Evolutionary conservation across 306 rosid genomes (phyloP).

Genomic region (Echinosophora koreensis): DNA sequence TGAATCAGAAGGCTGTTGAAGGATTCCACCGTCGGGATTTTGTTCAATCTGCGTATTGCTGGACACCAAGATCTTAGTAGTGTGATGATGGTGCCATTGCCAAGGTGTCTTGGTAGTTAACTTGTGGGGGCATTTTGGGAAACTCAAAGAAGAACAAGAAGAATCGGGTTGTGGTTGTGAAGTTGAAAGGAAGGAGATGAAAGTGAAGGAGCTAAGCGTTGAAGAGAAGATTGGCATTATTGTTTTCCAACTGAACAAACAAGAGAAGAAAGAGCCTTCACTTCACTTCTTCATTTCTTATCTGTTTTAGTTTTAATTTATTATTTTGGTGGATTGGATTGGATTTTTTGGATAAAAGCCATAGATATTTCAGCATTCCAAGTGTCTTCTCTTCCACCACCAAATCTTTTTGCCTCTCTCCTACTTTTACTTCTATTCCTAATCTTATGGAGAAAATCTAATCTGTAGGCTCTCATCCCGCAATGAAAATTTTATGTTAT

Average conservation of each 20-base stretch:
- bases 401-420: not conserved
- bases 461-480: too few relatives aligned
- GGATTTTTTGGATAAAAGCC: slow-evolving; percentile 37
- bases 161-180: slow-evolving; percentile 46
- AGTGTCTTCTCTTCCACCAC: not conserved
- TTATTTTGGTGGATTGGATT: not conserved
- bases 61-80: slow-evolving; percentile 52
- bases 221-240: slow-evolving; percentile 62
- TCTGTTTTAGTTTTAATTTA: not conserved
- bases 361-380: not conserved
- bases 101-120: slow-evolving; percentile 45
- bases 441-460: too few relatives aligned
- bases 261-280: not conserved
- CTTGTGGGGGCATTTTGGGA: slow-evolving; percentile 50
- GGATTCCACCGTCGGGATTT: slow-evolving; percentile 48
- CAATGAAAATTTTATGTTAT: too few relatives aligned
- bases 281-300: not conserved
- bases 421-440: too few relatives aligned
- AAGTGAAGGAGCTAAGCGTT: slow-evolving; percentile 56
- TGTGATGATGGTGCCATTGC: slow-evolving; percentile 11
- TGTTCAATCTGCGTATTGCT: slow-evolving; percentile 56
- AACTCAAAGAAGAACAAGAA: slow-evolving; percentile 27
- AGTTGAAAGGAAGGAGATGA: slow-evolving; percentile 55
- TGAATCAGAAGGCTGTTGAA: slow-evolving; percentile 56
- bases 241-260: not conserved